A percentile compares a stretch with the other conserved stretches of the same genome.
These are phyloP conservation scores for Rhododendron williamsianum DNA, from an alignment of 148 eudicot genomes.

Conservation along the genomic window DNA sequence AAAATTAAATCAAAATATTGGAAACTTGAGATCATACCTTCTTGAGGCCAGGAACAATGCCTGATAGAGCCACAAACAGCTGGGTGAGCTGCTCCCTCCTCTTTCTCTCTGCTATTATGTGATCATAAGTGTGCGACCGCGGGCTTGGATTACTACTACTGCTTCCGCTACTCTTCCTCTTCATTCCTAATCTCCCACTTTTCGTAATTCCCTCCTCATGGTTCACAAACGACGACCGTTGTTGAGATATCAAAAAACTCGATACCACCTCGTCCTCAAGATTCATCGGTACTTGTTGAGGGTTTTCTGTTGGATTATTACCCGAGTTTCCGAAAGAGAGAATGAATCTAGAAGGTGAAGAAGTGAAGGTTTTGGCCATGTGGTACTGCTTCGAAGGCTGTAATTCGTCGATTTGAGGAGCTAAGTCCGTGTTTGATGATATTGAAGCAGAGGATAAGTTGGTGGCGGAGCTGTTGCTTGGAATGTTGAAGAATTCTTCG, in stretches of 20 bases:
- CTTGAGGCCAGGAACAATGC: conserved; percentile 20
- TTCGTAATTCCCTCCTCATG: not conserved
- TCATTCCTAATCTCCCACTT: not conserved
- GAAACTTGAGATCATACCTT: conserved; percentile 6
- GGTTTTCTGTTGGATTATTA: not conserved
- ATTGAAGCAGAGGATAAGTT: not conserved
- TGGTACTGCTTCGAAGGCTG: not conserved
- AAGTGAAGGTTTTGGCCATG: not conserved
- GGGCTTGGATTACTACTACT: not conserved
- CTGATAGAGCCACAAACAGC: conserved; percentile 14
- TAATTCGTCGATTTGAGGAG: not conserved
- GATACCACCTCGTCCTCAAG: conserved; percentile 1
- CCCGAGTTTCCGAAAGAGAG: not conserved
- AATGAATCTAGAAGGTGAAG: not conserved
- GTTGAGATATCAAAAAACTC: not conserved
- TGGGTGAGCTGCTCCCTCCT: conserved; percentile 18
- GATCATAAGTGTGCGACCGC: conserved; percentile 9
- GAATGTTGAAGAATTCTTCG: not conserved
- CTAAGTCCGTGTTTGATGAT: not conserved
- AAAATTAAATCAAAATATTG: not conserved
- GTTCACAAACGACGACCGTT: not conserved
- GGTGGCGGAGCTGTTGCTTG: not conserved
- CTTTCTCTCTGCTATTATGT: conserved; percentile 16
- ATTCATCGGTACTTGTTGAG: not conserved
- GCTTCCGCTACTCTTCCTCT: not conserved